These are phyloP conservation scores for Aspergillus persii DNA, from an alignment of 2,329 filamentous ascomycete species.

Conservation along the genomic window DNA sequence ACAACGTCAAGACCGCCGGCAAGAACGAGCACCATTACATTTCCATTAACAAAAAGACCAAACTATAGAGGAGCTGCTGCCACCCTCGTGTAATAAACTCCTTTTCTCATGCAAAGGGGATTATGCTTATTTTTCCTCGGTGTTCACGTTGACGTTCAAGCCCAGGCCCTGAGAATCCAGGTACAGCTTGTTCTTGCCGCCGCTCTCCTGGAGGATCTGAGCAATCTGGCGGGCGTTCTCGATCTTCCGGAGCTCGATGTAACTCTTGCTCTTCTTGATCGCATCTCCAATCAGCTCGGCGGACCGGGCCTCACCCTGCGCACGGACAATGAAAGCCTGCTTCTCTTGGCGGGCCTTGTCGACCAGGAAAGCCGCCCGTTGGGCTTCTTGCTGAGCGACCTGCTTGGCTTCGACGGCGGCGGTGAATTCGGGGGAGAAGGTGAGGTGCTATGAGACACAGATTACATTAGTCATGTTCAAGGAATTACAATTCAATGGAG, in stretches of 20 bases:
- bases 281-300: slow-evolving; percentile 97
- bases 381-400: slow-evolving; percentile 83
- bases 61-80: neutral
- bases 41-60: slow-evolving; percentile 6
- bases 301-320: slow-evolving; percentile 97
- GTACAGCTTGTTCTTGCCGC: slow-evolving; percentile 89
- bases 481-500: neutral
- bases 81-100: neutral
- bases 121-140: slow-evolving; percentile 33
- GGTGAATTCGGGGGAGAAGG: slow-evolving; percentile 68
- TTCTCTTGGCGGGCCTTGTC: slow-evolving; percentile 99
- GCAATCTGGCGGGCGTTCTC: slow-evolving; percentile 93
- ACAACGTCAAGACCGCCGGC: slow-evolving; percentile 13
- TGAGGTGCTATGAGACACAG: slow-evolving; percentile 53
- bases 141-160: slow-evolving; percentile 67
- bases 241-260: slow-evolving; percentile 95
- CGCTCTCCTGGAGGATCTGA: slow-evolving; percentile 77
- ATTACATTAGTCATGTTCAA: slow-evolving; percentile 3
- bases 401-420: slow-evolving; percentile 69
- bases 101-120: neutral
- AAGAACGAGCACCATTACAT: slow-evolving; percentile 9
- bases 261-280: slow-evolving; percentile 98
- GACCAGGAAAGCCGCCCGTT: slow-evolving; percentile 93
- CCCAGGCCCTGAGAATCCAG: slow-evolving; percentile 88
- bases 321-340: slow-evolving; percentile 96